Evolutionary conservation across 129 eudicot species (phyloP).

Genomic region (Deinandra increscens): DNA sequence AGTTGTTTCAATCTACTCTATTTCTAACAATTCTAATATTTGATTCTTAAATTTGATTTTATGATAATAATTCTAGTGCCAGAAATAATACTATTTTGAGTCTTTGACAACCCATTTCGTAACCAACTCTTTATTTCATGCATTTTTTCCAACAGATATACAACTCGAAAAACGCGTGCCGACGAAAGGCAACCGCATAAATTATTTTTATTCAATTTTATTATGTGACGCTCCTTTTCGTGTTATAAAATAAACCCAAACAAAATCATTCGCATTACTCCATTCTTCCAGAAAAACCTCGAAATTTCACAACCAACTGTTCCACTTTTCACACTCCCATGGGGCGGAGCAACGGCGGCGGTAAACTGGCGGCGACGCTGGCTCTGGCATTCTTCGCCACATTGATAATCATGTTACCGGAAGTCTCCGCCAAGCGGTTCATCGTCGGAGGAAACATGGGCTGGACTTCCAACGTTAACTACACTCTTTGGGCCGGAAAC

Average conservation of each 20-base stretch:
- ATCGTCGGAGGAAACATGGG: conserved; percentile 60
- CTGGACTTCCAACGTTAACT: conserved; percentile 63
- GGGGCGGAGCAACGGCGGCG: conserved; percentile 39
- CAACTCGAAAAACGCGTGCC: conserved; percentile 27
- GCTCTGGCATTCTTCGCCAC: conserved; percentile 35
- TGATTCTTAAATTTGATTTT: too few relatives aligned
- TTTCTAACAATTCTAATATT: too few relatives aligned
- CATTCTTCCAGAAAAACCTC: conserved; percentile 10
- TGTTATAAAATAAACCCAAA: too few relatives aligned
- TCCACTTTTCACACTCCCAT: conserved; percentile 27
- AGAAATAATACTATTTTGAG: too few relatives aligned
- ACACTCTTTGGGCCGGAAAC: conserved; percentile 67
- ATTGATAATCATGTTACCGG: conserved; percentile 50
- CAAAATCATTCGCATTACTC: conserved; percentile 18
- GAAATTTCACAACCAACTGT: background rate
- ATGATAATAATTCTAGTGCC: too few relatives aligned
- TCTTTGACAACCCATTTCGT: too few relatives aligned
- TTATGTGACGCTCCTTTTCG: conserved; percentile 31
- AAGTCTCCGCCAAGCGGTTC: conserved; percentile 50
- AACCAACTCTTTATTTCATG: too few relatives aligned
- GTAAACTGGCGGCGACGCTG: conserved; percentile 31
- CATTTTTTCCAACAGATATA: too few relatives aligned
- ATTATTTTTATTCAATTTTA: conserved; percentile 1
- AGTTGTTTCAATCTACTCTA: too few relatives aligned
- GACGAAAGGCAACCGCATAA: background rate